Base-by-base conservation (phyloP, 2,329 filamentous ascomycete species). In the Bipolaris sorokiniana region DNA sequence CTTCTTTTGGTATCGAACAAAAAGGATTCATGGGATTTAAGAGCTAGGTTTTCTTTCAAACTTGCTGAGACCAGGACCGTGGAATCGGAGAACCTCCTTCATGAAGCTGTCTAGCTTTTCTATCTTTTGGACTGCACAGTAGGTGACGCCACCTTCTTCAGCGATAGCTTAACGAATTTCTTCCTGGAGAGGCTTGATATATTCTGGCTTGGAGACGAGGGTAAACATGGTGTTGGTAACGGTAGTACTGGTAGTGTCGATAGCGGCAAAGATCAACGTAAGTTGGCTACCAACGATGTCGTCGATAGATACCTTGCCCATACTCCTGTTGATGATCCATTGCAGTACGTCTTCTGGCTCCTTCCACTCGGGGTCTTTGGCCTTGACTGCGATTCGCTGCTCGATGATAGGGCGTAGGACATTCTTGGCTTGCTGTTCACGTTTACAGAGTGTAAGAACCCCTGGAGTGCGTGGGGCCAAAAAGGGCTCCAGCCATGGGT, bases 131-230 rank as follows among this genome's bases (percentile, higher is more conserved):
- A 77, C 49, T 3, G 73, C 70, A 4, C 62, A 60, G 4, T 61
- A 61, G 22, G 75, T 67, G 3, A 64, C 54, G 10, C 72, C 73
- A 38, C 55, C 64, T 28, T 73, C 68, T 1, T 83, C 38, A 64
- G 71, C 7, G 57, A 68, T n/a, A 77, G 78, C 60, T 54, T 79
- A 34, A 63, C 76, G 54, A 50, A 77, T 18, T 78, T 84, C 61
- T 11, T 82, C 46, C 62, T 75, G 18, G 41, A 81, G 34, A 40
- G 78, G 80, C 42, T 77, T 68, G 62, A 79, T 75, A 49, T 79
- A 80, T 49, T 78, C 77, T 1, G 78, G 75, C 1, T 58, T 64
- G 4, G 60, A 62, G 4, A 71, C 72, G 3, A 76, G 55, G 3
- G 62, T 71, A 60, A 71, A 75, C n/a, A 76, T 36, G 4, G 69